Conservation (phyloP, 73 alveolate species). For the Paramecium sonneborni region DNA sequence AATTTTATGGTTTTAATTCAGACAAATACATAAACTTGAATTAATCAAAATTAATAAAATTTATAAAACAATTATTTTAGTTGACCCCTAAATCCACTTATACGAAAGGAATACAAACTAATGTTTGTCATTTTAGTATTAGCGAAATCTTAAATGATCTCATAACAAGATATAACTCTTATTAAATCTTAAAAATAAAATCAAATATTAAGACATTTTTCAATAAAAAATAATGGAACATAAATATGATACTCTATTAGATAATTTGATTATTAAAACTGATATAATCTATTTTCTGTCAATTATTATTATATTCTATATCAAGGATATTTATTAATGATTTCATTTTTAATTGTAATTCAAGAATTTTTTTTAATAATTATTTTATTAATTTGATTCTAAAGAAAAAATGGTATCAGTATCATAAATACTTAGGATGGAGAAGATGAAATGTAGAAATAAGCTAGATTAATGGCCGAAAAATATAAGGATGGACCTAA, state of each 20-base stretch:
- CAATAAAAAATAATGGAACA: neutral
- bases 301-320: neutral
- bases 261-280: neutral
- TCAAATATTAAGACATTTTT: neutral
- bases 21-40: no score
- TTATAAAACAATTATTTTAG: neutral
- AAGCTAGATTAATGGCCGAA: slow-evolving; percentile 57
- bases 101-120: no score
- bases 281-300: neutral
- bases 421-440: slow-evolving; percentile 1
- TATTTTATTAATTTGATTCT: neutral
- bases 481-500: slow-evolving; percentile 46
- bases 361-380: neutral
- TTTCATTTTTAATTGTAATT: neutral
- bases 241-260: neutral
- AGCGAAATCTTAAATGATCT: neutral
- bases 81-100: no score
- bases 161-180: neutral
- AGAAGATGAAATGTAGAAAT: slow-evolving; percentile 45
- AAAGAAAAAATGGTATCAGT: slow-evolving; percentile 18
- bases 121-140: no score
- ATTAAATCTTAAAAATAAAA: neutral
- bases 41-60: neutral
- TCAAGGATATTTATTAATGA: neutral
- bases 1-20: neutral